These are phyloP conservation scores for Pyracantha coccinea DNA, from an alignment of 331 rosid species.

Conservation along the genomic window DNA sequence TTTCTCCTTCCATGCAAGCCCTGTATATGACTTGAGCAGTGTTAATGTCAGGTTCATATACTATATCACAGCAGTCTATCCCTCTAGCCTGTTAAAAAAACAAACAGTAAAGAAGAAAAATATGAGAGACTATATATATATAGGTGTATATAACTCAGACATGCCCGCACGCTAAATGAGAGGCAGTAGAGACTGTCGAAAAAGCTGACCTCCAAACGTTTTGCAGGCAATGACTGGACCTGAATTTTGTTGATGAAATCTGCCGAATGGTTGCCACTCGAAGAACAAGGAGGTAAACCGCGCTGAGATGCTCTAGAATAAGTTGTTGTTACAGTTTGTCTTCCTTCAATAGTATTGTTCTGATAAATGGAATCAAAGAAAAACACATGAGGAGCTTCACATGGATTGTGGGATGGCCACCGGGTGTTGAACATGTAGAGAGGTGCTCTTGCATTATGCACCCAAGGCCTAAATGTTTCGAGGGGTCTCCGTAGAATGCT, in stretches of 20 bases:
- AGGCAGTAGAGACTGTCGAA: too few relatives aligned
- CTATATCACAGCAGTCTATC: slow-evolving; percentile 29
- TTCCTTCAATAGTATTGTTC: too few relatives aligned
- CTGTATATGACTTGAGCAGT: slow-evolving; percentile 26
- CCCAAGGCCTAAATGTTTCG: slow-evolving; percentile 31
- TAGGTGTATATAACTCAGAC: too few relatives aligned
- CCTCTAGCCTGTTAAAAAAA: neutral
- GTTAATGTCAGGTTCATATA: neutral
- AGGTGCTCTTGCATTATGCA: neutral
- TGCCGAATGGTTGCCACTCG: slow-evolving; percentile 20
- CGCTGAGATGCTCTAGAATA: slow-evolving; percentile 21
- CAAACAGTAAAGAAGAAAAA: neutral
- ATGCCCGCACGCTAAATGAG: too few relatives aligned
- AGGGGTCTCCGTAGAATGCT: slow-evolving; percentile 23
- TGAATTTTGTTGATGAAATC: slow-evolving; percentile 21
- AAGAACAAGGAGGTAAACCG: slow-evolving; percentile 21
- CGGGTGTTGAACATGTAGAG: slow-evolving; percentile 33
- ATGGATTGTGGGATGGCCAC: slow-evolving; percentile 14
- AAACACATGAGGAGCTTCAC: slow-evolving; percentile 38
- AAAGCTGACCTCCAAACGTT: slow-evolving; percentile 16
- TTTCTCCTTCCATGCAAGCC: slow-evolving; percentile 20
- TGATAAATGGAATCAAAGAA: slow-evolving; percentile 16
- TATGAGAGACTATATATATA: neutral
- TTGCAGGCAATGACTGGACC: slow-evolving; percentile 17
- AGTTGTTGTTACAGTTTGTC: slow-evolving; percentile 18